Base-by-base conservation (phyloP, 1,139 yeast genomes). In the Kodamaea sp. region DNA sequence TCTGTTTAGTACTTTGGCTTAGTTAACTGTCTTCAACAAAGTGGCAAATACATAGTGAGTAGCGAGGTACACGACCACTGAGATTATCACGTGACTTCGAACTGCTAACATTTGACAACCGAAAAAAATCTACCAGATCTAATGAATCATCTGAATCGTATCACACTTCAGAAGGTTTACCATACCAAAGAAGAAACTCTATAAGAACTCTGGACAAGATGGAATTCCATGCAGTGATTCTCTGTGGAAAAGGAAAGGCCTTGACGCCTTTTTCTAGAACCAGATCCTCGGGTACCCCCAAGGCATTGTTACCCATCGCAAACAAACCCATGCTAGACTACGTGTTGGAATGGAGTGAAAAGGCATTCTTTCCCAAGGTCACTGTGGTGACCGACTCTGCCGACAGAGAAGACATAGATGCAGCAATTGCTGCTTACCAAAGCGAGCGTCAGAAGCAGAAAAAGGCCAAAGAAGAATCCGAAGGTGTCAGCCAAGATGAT, bases 141-240 rank as follows among this genome's bases (percentile, higher is more conserved):
- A n/a, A n/a, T n/a, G n/a, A n/a, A n/a, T n/a, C n/a, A n/a, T n/a
- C n/a, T n/a, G n/a, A n/a, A n/a, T n/a, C n/a, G n/a, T n/a, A n/a
- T n/a, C n/a, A n/a, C n/a, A n/a, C n/a, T n/a, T n/a, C n/a, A n/a
- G n/a, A n/a, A n/a, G n/a, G n/a, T n/a, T n/a, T n/a, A n/a, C n/a
- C n/a, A n/a, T n/a, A n/a, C n/a, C n/a, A n/a, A n/a, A n/a, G n/a
- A n/a, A n/a, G n/a, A n/a, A n/a, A n/a, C n/a, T n/a, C n/a, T n/a
- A n/a, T n/a, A n/a, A n/a, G n/a, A n/a, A n/a, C n/a, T n/a, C n/a
- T n/a, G n/a, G n/a, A 11, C 24, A n/a, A 22, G n/a, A 88, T 89
- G 97, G 96, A 89, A 63, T 84, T 89, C 57, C 96, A 90, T 51
- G 97, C 96, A 0, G 73, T 90, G 29, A 78, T 92, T 20, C 75